These are phyloP conservation scores for Verruconis gallopava DNA, from an alignment of 2,329 filamentous ascomycete genomes.

Conservation along the genomic window DNA sequence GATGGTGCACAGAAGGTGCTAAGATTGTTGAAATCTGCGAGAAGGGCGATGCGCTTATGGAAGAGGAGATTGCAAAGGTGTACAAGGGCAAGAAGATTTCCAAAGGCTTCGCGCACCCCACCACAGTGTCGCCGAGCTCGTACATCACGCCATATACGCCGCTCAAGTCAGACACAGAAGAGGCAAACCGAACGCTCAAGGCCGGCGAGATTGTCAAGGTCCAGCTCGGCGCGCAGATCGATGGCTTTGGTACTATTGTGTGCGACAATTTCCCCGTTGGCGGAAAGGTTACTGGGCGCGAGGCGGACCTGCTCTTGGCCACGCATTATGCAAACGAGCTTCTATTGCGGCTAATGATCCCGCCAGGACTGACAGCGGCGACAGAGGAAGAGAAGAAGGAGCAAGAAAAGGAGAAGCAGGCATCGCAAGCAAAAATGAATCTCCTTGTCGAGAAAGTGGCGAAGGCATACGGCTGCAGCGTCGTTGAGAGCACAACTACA, in stretches of 20 bases:
- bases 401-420: slow-evolving; percentile 63
- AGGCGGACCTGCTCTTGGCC: slow-evolving; percentile 78
- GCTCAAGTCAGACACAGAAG: slow-evolving; percentile 70
- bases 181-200: slow-evolving; percentile 70
- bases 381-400: slow-evolving; percentile 93
- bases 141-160: slow-evolving; percentile 97
- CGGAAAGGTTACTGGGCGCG: slow-evolving; percentile 55
- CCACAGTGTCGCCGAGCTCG: slow-evolving; percentile 84
- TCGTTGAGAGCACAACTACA: slow-evolving; percentile 96
- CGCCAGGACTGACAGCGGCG: slow-evolving; percentile 69
- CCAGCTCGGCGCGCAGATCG: slow-evolving; percentile 96
- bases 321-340: slow-evolving; percentile 95
- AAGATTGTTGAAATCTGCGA: slow-evolving; percentile 93
- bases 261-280: slow-evolving; percentile 81
- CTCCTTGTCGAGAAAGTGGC: slow-evolving; percentile 80
- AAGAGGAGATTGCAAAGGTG: slow-evolving; percentile 87
- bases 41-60: slow-evolving; percentile 87
- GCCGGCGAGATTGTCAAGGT: slow-evolving; percentile 87
- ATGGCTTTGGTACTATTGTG: slow-evolving; percentile 91
- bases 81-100: slow-evolving; percentile 96
- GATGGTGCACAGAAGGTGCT: slow-evolving; percentile 65
- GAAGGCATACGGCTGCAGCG: slow-evolving; percentile 78
- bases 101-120: slow-evolving; percentile 92
- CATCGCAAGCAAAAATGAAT: slow-evolving; percentile 77
- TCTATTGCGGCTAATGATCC: slow-evolving; percentile 78